A percentile compares a stretch with the other conserved stretches of the same genome.
Evolutionary conservation across 2,329 filamentous ascomycete species (phyloP).

Genomic region (Akanthomyces muscarius): DNA sequence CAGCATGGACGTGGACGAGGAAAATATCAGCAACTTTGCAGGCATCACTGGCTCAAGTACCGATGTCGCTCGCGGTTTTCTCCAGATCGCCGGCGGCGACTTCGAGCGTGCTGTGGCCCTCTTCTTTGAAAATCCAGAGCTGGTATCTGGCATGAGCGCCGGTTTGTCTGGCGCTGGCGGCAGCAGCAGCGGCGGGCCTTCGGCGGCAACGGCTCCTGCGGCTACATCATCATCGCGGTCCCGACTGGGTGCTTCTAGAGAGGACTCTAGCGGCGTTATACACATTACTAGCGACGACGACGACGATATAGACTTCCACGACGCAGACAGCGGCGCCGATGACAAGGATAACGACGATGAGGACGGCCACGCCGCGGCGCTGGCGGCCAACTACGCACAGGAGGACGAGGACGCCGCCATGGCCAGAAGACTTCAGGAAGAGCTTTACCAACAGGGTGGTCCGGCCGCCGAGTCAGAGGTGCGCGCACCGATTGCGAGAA

Average conservation of each 20-base stretch:
- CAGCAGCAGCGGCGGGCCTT: conserved; percentile 20
- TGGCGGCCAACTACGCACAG: conserved; percentile 45
- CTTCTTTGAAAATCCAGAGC: conserved; percentile 84
- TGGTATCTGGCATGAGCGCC: conserved; percentile 38
- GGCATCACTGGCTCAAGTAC: conserved; percentile 73
- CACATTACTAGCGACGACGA: conserved; percentile 72
- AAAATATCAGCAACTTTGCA: conserved; percentile 72
- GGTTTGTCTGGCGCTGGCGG: conserved; percentile 23
- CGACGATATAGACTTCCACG: conserved; percentile 33
- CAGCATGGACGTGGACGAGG: conserved; percentile 44
- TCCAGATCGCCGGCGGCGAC: conserved; percentile 80
- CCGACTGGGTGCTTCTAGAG: conserved; percentile 27
- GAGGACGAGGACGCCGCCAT: conserved; percentile 91
- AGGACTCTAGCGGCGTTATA: conserved; percentile 47
- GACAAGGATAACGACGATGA: conserved; percentile 38
- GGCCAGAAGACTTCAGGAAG: conserved; percentile 86
- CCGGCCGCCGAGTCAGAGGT: conserved; percentile 57
- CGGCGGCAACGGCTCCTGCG: conserved; percentile 22
- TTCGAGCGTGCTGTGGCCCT: conserved; percentile 82
- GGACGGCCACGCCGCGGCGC: conserved; percentile 37
- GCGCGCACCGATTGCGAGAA: conserved; percentile 84
- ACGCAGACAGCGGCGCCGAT: conserved; percentile 27
- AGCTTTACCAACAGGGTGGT: conserved; percentile 65
- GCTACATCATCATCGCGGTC: conserved; percentile 24
- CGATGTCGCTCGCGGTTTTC: conserved; percentile 74